Evolutionary conservation across 2,329 filamentous ascomycete species (phyloP).

Genomic region (Diaporthe capsici): DNA sequence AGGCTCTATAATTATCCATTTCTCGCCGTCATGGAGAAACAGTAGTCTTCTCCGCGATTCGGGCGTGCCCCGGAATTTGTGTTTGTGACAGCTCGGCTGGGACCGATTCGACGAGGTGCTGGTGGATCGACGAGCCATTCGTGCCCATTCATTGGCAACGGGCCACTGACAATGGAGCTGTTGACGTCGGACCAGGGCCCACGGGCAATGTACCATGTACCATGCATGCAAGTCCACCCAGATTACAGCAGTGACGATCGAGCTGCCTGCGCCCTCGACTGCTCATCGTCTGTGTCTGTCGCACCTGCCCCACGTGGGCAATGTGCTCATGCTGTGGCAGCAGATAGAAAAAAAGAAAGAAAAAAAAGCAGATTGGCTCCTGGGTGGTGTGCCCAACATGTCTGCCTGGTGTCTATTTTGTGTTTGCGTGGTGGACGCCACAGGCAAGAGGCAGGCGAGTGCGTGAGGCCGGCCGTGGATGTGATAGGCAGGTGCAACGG

Average conservation of each 20-base stretch:
- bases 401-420: background rate
- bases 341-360: background rate
- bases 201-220: background rate
- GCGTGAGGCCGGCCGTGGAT: background rate
- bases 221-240: background rate
- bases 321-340: background rate
- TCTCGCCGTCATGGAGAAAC: slow-evolving; percentile 9
- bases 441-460: background rate
- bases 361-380: slow-evolving; percentile 20
- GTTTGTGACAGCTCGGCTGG: slow-evolving; percentile 28
- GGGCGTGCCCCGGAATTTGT: slow-evolving; percentile 4
- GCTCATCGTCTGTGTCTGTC: background rate
- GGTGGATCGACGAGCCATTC: slow-evolving; percentile 2
- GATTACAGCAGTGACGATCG: background rate
- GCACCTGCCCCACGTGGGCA: slow-evolving; percentile 13
- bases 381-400: background rate
- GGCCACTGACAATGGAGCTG: slow-evolving; percentile 1
- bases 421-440: slow-evolving; percentile 14
- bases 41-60: slow-evolving; percentile 7
- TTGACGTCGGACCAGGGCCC: background rate
- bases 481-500: slow-evolving; percentile 24
- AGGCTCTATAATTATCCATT: slow-evolving; percentile 19
- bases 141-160: background rate
- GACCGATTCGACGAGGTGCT: slow-evolving; percentile 14
- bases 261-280: background rate